These are phyloP conservation scores for Oryza nivara DNA, from an alignment of 176 grass and related monocot species.

Conservation along the genomic window DNA sequence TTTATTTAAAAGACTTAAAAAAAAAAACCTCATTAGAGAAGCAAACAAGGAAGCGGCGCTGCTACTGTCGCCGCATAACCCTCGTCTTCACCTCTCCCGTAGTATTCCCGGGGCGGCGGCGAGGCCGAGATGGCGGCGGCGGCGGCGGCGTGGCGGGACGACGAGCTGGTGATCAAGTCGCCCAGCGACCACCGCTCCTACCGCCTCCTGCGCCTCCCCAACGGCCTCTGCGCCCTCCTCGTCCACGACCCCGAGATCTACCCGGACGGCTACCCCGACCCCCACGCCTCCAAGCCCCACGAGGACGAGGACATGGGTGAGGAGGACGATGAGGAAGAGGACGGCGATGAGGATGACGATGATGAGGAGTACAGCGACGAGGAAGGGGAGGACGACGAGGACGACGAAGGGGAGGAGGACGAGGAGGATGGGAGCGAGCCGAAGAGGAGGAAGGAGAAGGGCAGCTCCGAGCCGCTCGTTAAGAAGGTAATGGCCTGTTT, in stretches of 20 bases:
- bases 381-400: constrained; percentile 29
- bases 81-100: not conserved
- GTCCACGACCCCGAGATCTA: constrained; percentile 93
- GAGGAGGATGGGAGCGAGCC: constrained; percentile 60
- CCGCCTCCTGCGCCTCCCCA: constrained; percentile 71
- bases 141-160: constrained; percentile 33
- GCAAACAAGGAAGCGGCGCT: not conserved
- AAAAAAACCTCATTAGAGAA: constrained; percentile 21
- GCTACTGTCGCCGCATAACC: constrained; percentile 10
- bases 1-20: not conserved
- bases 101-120: constrained; percentile 16
- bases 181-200: constrained; percentile 80
- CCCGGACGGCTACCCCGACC: constrained; percentile 46
- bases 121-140: constrained; percentile 48
- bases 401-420: constrained; percentile 27
- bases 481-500: constrained; percentile 67
- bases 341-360: constrained; percentile 43
- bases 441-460: constrained; percentile 58
- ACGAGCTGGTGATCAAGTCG: constrained; percentile 78
- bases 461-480: constrained; percentile 47
- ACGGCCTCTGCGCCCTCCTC: constrained; percentile 75
- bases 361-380: constrained; percentile 45
- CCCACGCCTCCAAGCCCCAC: constrained; percentile 6
- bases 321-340: constrained; percentile 17
- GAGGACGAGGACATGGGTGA: constrained; percentile 38